Evolutionary conservation across 2,329 filamentous ascomycete species (phyloP), one percentile per base, ranked within the genome.

Genomic region (Alternaria ventricosa): DNA sequence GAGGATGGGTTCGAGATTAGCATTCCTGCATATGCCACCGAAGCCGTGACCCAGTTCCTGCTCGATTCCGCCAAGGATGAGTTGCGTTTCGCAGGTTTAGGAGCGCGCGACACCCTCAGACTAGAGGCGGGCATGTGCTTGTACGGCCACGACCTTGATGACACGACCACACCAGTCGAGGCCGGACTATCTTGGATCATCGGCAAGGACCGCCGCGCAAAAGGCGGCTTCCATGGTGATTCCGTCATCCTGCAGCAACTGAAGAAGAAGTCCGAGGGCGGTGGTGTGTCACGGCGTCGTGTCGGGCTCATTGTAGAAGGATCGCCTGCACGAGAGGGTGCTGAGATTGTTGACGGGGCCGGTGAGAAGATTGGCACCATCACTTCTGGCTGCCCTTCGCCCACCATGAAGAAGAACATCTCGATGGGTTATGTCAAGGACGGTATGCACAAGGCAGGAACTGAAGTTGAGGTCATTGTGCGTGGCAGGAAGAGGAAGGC

Each of bases 1-100:
- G 96, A 99, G 84, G 96, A 99, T 80, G 96, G 96, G 45, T 99
- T 99, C 82, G 96, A 99, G 83, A 93, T 99, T 75, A 96, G 92
- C 44, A 92, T 97, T 73, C 88, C 91, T 1, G 86, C 88, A 0
- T 85, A 86, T 23, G 87, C 90, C 71, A 89, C 90, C 9, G 86
- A 88, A 6, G 83, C 84, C 20, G 86, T 94, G 44, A 90, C 92
- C 6, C 86, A 94, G 78, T 84, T 88, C 23, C 85, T 97, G 23
- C 87, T 97, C 50, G 79, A 85, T 44, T 83, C 87, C 30, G 84
- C 85, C 1, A 81, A 84, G 46, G 90, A 90, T 25, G 88, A 89
- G 11, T 84, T 97, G 15, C 90, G 91, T 75, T 87, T 97, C 49
- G 94, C 95, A 2, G 96, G 96, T 4, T 87, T 99, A 0, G 96